Percentiles rank a stretch among this genome's conserved stretches.
Evolutionary conservation across 2,329 filamentous ascomycete species (phyloP).

Genomic region (Alternaria burnsii): DNA sequence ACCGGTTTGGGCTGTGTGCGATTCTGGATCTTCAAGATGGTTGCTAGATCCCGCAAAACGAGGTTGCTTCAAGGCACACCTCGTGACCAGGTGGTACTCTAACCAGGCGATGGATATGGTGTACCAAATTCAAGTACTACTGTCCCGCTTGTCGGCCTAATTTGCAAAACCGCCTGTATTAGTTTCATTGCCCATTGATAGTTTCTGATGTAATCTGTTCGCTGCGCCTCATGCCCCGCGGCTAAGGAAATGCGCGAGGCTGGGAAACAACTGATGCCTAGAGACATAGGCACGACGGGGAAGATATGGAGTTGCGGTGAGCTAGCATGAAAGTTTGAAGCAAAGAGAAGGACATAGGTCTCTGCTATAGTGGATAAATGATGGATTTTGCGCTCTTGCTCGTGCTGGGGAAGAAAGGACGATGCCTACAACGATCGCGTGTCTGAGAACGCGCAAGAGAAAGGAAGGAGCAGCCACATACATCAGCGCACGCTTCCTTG

Average conservation of each 20-base stretch:
- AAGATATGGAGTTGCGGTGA: conserved; percentile 4
- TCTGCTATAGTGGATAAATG: not conserved
- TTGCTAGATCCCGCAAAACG: not conserved
- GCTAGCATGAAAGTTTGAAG: not conserved
- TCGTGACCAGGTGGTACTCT: conserved; percentile 13
- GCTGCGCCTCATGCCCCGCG: conserved; percentile 35
- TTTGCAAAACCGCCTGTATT: conserved; percentile 15
- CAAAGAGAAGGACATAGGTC: not conserved
- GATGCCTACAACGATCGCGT: conserved; percentile 24
- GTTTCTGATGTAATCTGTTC: conserved; percentile 15
- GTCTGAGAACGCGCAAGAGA: conserved; percentile 26
- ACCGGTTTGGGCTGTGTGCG: conserved; percentile 29
- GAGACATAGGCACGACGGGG: conserved; percentile 15
- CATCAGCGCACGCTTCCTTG: conserved; percentile 41
- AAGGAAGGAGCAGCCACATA: conserved; percentile 43
- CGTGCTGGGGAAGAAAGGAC: conserved; percentile 18
- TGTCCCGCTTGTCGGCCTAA: conserved; percentile 37
- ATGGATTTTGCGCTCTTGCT: conserved; percentile 12
- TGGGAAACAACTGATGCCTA: conserved; percentile 38
- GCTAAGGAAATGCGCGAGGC: conserved; percentile 29
- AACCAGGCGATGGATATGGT: conserved; percentile 28
- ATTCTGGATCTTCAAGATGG: not conserved
- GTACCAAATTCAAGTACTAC: conserved; percentile 29
- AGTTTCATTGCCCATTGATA: conserved; percentile 21
- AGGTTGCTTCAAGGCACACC: conserved; percentile 8